Evolutionary conservation across 768 basidiomycete species (phyloP), one percentile per base, ranked within the genome.

Genomic region (Lactarius tabidus): DNA sequence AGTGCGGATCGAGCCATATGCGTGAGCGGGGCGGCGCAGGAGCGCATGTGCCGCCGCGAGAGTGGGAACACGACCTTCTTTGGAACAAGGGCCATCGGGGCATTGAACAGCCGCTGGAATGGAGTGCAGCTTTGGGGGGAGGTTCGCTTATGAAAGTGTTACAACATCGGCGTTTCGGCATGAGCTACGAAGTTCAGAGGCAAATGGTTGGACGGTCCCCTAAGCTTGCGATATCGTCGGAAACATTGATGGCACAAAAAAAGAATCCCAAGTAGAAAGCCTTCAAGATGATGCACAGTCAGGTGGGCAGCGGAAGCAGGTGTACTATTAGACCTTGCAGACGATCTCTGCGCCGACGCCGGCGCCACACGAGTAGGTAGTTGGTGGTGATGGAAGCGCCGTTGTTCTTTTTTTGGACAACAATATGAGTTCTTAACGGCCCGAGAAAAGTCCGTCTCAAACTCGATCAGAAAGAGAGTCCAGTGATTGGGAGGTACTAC

Each of bases 191-290:
- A 55, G 31, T 41, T 28, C 52, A 56, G 48, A 39, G 14, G 23
- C 5, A 14, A 26, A 51, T 51, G 14, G 26, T 31, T 31, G 31
- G 31, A 20, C 20, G 29, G 59, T 15, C 45, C 52, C 36, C 41
- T 59, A 59, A 64, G 39, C 63, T 6, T 54, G 58, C 63, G 63
- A 43, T 45, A 28, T 59, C 41, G 35, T 64, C 63, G 58, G 63
- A 53, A 28, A 15, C 18, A 59, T 64, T 43, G 23, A 59, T 54
- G 57, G 52, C 18, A 23, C 45, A 33, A 43, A 59, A 39, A 54
- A 41, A 35, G 23, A 12, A 10, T 36, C 26, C 33, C 10, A 51
- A 28, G 14, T 51, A 6, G 48, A 26, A 51, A 48, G 23, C 14
- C 48, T 15, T 48, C 48, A 48, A 9, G 45, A 23, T 26, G 48